Evolutionary conservation across 2,329 filamentous ascomycete species (phyloP).

Genomic region (Pseudogymnoascus sp.): DNA sequence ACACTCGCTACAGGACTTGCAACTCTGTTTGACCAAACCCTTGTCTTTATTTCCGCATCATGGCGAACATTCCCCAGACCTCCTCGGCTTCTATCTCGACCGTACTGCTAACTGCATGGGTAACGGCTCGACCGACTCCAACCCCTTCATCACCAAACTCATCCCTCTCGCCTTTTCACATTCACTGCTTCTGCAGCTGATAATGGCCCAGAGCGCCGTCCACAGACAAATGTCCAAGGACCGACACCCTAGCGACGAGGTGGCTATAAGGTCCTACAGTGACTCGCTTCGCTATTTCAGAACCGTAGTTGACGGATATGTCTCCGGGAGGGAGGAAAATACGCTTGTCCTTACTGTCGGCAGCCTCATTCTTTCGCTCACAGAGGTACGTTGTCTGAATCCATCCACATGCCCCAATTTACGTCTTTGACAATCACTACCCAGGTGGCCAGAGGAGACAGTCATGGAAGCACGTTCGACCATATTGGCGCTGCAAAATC

Average conservation of each 20-base stretch:
- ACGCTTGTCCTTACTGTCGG: slow-evolving; percentile 35
- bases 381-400: slow-evolving; percentile 31
- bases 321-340: slow-evolving; percentile 28
- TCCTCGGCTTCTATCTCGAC: slow-evolving; percentile 37
- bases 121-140: slow-evolving; percentile 37
- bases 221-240: slow-evolving; percentile 29
- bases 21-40: not conserved
- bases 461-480: slow-evolving; percentile 37
- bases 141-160: slow-evolving; percentile 38
- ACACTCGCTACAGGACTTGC: not conserved
- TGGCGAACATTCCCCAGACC: slow-evolving; percentile 32
- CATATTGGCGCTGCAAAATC: slow-evolving; percentile 37
- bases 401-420: not conserved
- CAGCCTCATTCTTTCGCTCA: slow-evolving; percentile 38
- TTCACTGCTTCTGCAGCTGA: slow-evolving; percentile 37
- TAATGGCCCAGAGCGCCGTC: slow-evolving; percentile 37
- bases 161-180: slow-evolving; percentile 38
- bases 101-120: slow-evolving; percentile 39
- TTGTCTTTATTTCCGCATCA: slow-evolving; percentile 6
- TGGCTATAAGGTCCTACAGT: slow-evolving; percentile 31
- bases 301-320: slow-evolving; percentile 28
- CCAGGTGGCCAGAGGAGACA: slow-evolving; percentile 36
- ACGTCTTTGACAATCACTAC: slow-evolving; percentile 12
- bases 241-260: slow-evolving; percentile 21
- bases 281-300: slow-evolving; percentile 31